phyloP scores from a whole-genome alignment of 495 filamentous ascomycete genomes.

The Hyaloscypha hepaticicola region DNA sequence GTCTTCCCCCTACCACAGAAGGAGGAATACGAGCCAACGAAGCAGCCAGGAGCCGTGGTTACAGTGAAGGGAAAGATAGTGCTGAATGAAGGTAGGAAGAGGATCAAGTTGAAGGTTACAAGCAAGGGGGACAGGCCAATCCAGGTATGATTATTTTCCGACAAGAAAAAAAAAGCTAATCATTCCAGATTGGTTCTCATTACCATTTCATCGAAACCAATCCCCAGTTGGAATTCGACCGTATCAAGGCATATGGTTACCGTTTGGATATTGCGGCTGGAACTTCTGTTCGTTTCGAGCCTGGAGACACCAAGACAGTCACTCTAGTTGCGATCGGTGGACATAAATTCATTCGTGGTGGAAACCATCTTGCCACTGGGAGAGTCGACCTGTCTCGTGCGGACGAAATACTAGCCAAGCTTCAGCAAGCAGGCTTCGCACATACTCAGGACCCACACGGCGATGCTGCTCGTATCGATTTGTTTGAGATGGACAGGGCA shows the following conservation, averaged over 20 bases:
- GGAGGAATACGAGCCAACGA: slow-evolving; percentile 59
- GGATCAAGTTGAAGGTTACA: slow-evolving; percentile 72
- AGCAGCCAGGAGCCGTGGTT: slow-evolving; percentile 78
- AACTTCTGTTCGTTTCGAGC: slow-evolving; percentile 92
- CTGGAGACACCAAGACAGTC: slow-evolving; percentile 92
- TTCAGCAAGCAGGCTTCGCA: slow-evolving; percentile 72
- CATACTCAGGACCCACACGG: slow-evolving; percentile 65
- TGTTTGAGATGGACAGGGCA: slow-evolving; percentile 70
- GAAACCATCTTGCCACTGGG: slow-evolving; percentile 77
- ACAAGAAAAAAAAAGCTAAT: slow-evolving; percentile 6
- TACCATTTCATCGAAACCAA: slow-evolving; percentile 97
- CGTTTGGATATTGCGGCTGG: slow-evolving; percentile 89
- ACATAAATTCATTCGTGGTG: slow-evolving; percentile 76
- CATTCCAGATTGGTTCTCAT: slow-evolving; percentile 74
- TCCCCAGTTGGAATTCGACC: slow-evolving; percentile 87
- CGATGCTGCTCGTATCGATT: slow-evolving; percentile 53
- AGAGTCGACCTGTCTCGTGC: slow-evolving; percentile 58
- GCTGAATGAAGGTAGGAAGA: slow-evolving; percentile 72
- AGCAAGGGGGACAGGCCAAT: slow-evolving; percentile 91
- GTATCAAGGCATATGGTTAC: slow-evolving; percentile 78
- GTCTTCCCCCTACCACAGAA: slow-evolving; percentile 45
- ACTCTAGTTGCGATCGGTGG: slow-evolving; percentile 89
- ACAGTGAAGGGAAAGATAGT: slow-evolving; percentile 64
- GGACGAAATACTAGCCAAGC: slow-evolving; percentile 62
- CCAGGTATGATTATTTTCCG: slow-evolving; percentile 54